phyloP scores from a whole-genome alignment of 1,284 basidiomycete genomes.

The Cryptococcus jaspeensis region DNA sequence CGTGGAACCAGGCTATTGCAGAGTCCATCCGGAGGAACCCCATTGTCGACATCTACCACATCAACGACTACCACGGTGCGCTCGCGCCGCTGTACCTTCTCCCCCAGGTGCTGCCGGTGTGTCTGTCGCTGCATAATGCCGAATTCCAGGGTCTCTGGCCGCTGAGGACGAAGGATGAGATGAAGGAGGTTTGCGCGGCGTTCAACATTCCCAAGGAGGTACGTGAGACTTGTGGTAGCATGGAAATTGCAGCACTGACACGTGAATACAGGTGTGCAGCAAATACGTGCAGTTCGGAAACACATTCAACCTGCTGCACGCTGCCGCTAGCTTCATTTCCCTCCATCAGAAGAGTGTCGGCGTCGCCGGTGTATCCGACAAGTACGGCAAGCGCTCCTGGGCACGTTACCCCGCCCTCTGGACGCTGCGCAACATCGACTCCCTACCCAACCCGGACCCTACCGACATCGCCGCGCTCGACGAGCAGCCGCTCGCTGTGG shows the following conservation, averaged over 20 bases:
- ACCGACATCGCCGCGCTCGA: constrained; percentile 89
- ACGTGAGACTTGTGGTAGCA: no score
- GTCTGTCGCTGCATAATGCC: constrained; percentile 90
- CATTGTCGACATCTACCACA: constrained; percentile 71
- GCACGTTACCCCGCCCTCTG: constrained; percentile 90
- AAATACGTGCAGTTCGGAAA: constrained; percentile 96
- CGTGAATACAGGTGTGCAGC: constrained; percentile 68
- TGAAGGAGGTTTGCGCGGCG: constrained; percentile 94
- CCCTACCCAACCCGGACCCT: constrained; percentile 83
- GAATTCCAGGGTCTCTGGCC: constrained; percentile 96
- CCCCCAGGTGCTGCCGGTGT: constrained; percentile 81
- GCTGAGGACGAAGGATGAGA: constrained; percentile 89
- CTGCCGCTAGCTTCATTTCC: constrained; percentile 85
- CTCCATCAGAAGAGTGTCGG: constrained; percentile 87
- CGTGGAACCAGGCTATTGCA: constrained; percentile 93
- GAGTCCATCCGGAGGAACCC: constrained; percentile 79
- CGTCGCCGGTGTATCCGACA: constrained; percentile 92
- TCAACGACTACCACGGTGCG: constrained; percentile 82
- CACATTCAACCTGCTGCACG: constrained; percentile 90
- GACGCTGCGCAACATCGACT: constrained; percentile 92
- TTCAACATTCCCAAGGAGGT: constrained; percentile 90
- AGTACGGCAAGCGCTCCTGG: constrained; percentile 90
- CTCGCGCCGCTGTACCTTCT: constrained; percentile 84
- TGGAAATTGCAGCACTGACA: no score
- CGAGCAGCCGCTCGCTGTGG: constrained; percentile 67